Percentiles rank a stretch among this genome's conserved stretches.
Evolutionary conservation across 345 rosid species (phyloP).

Genomic region (Pistacia integerrima): DNA sequence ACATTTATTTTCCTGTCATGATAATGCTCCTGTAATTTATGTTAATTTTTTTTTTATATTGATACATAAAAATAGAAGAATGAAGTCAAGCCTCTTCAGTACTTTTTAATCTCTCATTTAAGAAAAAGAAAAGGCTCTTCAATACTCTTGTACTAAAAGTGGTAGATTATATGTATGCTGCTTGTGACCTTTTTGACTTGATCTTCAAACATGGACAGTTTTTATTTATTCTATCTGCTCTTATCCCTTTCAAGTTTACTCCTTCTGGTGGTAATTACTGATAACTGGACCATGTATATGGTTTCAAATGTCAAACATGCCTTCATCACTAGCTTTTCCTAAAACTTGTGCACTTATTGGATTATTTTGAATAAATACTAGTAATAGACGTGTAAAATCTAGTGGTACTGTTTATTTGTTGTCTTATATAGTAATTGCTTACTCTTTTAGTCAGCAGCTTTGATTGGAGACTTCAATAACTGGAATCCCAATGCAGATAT

Average conservation of each 20-base stretch:
- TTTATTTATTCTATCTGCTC: neutral
- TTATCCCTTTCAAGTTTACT: neutral
- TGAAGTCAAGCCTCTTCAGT: neutral
- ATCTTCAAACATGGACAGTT: neutral
- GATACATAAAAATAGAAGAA: neutral
- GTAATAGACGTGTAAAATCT: neutral
- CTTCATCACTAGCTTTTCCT: neutral
- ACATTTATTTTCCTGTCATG: neutral
- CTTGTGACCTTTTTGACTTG: neutral
- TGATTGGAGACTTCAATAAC: slow-evolving; percentile 95
- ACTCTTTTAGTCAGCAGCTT: slow-evolving; percentile 72
- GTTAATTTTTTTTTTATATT: neutral
- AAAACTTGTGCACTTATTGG: neutral
- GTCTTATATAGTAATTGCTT: slow-evolving; percentile 17
- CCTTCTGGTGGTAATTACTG: neutral
- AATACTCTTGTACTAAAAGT: neutral
- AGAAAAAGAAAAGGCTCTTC: neutral
- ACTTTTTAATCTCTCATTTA: no score
- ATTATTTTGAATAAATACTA: neutral
- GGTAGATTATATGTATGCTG: neutral
- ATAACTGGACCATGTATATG: neutral
- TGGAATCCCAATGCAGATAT: slow-evolving; percentile 90
- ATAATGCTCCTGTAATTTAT: neutral
- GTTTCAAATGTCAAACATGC: neutral
- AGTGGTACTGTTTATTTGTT: neutral